These are phyloP conservation scores for Coemansia nantahalensis DNA, from an alignment of 192 early-diverging fungal genomes.

Conservation along the genomic window DNA sequence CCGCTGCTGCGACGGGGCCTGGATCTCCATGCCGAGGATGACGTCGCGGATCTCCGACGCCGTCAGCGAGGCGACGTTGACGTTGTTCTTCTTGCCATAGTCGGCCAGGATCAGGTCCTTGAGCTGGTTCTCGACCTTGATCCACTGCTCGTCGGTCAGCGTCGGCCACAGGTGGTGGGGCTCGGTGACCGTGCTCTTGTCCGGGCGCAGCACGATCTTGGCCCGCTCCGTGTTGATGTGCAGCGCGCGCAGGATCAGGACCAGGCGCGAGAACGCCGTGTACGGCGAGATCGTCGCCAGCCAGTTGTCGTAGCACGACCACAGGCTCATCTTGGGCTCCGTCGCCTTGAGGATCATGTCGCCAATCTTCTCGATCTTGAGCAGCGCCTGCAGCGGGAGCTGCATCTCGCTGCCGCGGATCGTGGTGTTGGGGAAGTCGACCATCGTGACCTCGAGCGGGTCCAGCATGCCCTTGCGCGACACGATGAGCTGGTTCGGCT, in stretches of 20 bases:
- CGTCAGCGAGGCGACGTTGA: conserved; percentile 95
- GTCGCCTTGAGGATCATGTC: conserved; percentile 98
- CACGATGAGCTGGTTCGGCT: conserved; percentile 99
- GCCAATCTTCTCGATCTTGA: conserved; percentile 98
- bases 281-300: conserved; percentile 90
- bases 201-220: conserved; percentile 93
- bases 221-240: conserved; percentile 99
- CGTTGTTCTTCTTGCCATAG: conserved; percentile 99
- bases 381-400: conserved; percentile 95
- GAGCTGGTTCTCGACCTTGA: conserved; percentile 87
- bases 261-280: conserved; percentile 96
- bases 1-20: conserved; percentile 91
- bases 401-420: conserved; percentile 98
- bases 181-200: conserved; percentile 89
- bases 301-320: conserved; percentile 97
- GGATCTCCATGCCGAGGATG: conserved; percentile 99
- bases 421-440: conserved; percentile 99
- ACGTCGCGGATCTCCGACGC: conserved; percentile 97
- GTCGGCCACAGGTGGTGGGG: conserved; percentile 98
- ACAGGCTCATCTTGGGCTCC: conserved; percentile 94
- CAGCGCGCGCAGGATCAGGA: conserved; percentile 93
- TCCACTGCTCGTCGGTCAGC: conserved; percentile 95
- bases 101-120: conserved; percentile 98
- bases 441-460: conserved; percentile 83
- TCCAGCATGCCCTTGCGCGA: conserved; percentile 99